phyloP scores from a whole-genome alignment of 148 eudicot genomes.

The Vaccinium corymbosum region DNA sequence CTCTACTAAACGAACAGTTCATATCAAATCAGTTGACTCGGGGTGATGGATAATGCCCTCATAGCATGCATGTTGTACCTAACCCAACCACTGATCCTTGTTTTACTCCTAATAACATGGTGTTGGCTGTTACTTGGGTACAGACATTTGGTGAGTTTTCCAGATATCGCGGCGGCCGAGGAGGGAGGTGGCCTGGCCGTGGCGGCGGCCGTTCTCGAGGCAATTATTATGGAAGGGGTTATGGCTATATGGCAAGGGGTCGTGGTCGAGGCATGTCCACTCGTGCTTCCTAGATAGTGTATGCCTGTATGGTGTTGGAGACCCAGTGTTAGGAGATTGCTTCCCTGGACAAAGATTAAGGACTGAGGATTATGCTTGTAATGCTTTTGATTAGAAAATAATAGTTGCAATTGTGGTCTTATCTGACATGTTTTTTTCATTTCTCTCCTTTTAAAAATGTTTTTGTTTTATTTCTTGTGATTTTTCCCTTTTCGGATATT shows the following conservation, averaged over 20 bases:
- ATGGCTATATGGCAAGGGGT: slow-evolving; percentile 59
- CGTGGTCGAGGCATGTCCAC: slow-evolving; percentile 42
- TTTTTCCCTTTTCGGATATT: not conserved
- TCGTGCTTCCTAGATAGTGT: not conserved
- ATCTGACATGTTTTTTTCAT: not conserved
- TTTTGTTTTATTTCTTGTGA: not conserved
- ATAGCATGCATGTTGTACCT: not conserved
- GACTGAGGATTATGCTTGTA: not conserved
- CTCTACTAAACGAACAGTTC: not conserved
- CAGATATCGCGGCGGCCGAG: slow-evolving; percentile 67
- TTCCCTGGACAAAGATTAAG: not conserved
- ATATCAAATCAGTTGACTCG: not conserved
- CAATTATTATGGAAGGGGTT: slow-evolving; percentile 52
- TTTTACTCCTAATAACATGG: not conserved
- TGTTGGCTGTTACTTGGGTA: slow-evolving; percentile 18
- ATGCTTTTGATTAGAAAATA: not conserved
- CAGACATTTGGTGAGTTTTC: slow-evolving; percentile 79
- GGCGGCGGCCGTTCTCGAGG: slow-evolving; percentile 65
- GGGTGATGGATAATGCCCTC: not conserved
- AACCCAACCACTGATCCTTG: not conserved
- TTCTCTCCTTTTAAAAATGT: not conserved
- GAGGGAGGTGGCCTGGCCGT: slow-evolving; percentile 51
- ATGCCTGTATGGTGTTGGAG: too few species aligned
- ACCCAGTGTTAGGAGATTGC: not conserved
- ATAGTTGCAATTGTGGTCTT: not conserved